Base-by-base conservation (phyloP, 2,329 filamentous ascomycete genomes). In the Myriosclerotinia scirpicola region DNA sequence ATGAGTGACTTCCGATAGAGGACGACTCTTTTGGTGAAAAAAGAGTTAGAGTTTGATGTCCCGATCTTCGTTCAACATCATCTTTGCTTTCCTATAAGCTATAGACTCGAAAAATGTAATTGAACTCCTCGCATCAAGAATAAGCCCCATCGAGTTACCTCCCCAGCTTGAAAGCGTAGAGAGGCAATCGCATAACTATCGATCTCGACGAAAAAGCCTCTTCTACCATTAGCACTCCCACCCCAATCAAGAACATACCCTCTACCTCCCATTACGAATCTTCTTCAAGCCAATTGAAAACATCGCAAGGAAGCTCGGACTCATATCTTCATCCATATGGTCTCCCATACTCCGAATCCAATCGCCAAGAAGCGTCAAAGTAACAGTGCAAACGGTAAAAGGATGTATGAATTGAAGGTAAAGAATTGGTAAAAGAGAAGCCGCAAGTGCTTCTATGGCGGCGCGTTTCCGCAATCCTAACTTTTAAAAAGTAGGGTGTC, bases 111-210 rank as follows among this genome's bases (percentile, higher is more conserved):
- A 81, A 79, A 80, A 80, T 71, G 36, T 79, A 78, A 69, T 46
- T 74, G 76, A 75, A 85, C 90, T 90, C 90, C 92, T 97, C 93
- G 93, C 90, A 86, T 93, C 94, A 90, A 97, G 92, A 97, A 97
- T 98, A 93, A 97, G 94, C 94, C 94, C 94, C 94, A 96, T 98
- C 93, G 93, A 97, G 94, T 98, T 96, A 97, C 91, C 84, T 80
- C 79, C 77, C 76, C 72, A 75, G 74, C 73, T 72, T 70, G 68
- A 71, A 74, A 76, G 73, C 70, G 73, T 70, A 67, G 36, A 52
- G 69, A 77, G 81, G 91, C 92, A 97, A 97, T 97, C 94, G 93
- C 94, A 97, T 98, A 88, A 90, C 94, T 97, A 87, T 96, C 84
- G 84, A 91, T 85, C 90, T 88, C 88, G 94, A 97, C 94, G 90